Evolutionary conservation across 805 yeast genomes (phyloP), one percentile per base, ranked within the genome.

Genomic region (Candida glaebosa): DNA sequence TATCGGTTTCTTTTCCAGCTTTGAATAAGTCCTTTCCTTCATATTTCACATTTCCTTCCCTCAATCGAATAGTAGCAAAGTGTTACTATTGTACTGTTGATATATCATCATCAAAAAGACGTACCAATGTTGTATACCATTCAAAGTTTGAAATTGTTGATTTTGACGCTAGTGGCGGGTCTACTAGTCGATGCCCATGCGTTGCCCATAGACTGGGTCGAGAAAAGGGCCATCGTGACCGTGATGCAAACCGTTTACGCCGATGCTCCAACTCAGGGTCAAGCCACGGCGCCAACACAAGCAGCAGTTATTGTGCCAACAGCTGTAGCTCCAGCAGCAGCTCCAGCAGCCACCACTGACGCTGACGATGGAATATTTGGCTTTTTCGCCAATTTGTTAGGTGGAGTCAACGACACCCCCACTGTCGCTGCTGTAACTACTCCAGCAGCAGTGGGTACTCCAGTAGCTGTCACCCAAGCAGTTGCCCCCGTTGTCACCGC

Each of bases 261-360:
- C 14, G 15, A 36, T 10, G 31, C 32, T 12, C 37, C 31, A 35
- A 37, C 34, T 12, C 5, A 5, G 5, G 31, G 16, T 28, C 31
- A 35, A 12, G 38, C 28, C 22, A 14, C 38, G 26, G 14, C 36
- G 32, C 14, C 34, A 5, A 22, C 47, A 16, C 33, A 38, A 9
- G 37, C 20, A 14, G 18, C 24, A 15, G 26, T 45, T 5, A 34
- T 43, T 20, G 38, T 41, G n/a, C 31, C 39, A 10, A 34, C 45
- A 19, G 32, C 35, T 30, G 30, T 42, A 18, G 44, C 42, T 5
- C 31, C 35, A 5, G 48, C 57, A 38, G 50, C 56, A 34, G 44
- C 56, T 38, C 42, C 61, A 18, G 56, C 56, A 32, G 44, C 58
- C 31, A 54, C 63, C 25, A 65, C 56, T 39, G 56, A 56, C 37